These are phyloP conservation scores for Hydrangea macrophylla DNA, from an alignment of 148 eudicot genomes.

Conservation along the genomic window DNA sequence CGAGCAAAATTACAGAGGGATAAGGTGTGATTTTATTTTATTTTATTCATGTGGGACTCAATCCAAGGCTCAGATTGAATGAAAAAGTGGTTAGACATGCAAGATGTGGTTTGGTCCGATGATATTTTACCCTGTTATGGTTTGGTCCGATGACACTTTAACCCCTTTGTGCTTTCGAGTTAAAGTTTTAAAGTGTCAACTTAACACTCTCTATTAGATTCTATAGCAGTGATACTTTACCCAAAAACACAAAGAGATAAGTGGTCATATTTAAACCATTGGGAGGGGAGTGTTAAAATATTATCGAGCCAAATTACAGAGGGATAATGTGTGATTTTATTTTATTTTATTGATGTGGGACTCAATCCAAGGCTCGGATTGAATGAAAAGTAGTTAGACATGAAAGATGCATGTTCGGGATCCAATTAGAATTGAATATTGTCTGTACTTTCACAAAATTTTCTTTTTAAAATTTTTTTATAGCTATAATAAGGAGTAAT, in stretches of 20 bases:
- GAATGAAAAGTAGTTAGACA: neutral
- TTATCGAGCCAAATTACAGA: too few species aligned
- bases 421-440: neutral
- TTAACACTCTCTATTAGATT: too few species aligned
- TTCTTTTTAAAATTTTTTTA: neutral
- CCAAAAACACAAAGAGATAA: too few species aligned
- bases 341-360: neutral
- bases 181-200: too few species aligned
- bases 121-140: neutral
- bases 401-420: too few species aligned
- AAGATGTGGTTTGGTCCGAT: neutral
- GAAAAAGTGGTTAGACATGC: conserved; percentile 4
- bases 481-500: neutral
- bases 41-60: neutral
- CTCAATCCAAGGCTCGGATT: neutral
- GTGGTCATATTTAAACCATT: too few species aligned
- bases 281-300: too few species aligned
- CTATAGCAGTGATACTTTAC: too few species aligned
- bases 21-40: too few species aligned
- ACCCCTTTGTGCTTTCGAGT: neutral
- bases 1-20: too few species aligned
- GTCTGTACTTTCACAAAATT: neutral
- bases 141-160: neutral
- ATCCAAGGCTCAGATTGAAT: neutral
- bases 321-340: too few species aligned